Conservation (phyloP, 2,329 filamentous ascomycete genomes). For the Penicillium sp. region DNA sequence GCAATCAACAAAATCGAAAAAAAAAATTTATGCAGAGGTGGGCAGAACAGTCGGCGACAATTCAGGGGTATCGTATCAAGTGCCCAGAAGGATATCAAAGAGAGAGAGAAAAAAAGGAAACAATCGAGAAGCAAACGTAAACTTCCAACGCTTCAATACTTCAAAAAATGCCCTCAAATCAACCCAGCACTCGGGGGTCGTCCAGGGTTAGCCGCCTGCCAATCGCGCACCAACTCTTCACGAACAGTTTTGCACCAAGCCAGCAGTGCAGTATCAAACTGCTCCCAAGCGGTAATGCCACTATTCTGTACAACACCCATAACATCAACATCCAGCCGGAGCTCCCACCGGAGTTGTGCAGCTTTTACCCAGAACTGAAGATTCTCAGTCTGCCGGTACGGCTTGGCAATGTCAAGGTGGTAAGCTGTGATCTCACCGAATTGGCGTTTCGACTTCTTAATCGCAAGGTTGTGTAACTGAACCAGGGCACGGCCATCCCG, state of each 20-base stretch:
- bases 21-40: conserved; percentile 18
- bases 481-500: conserved; percentile 80
- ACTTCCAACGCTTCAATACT: background rate
- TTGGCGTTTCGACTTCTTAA: conserved; percentile 78
- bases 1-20: conserved; percentile 5
- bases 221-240: conserved; percentile 77
- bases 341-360: conserved; percentile 89
- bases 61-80: conserved; percentile 32
- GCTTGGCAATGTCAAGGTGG: conserved; percentile 91
- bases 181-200: conserved; percentile 26
- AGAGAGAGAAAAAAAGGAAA: conserved; percentile 15
- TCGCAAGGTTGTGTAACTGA: conserved; percentile 83
- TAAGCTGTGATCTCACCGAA: conserved; percentile 88
- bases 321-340: conserved; percentile 77
- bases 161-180: conserved; percentile 18
- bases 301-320: conserved; percentile 79
- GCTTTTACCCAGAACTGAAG: conserved; percentile 95
- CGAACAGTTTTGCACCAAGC: conserved; percentile 81
- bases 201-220: conserved; percentile 46
- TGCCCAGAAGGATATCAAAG: conserved; percentile 29
- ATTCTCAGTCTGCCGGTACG: conserved; percentile 91
- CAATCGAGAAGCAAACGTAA: conserved; percentile 15
- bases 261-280: conserved; percentile 79
- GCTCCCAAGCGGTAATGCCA: conserved; percentile 66
- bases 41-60: conserved; percentile 21